phyloP scores from a whole-genome alignment of 2,329 filamentous ascomycete genomes.

The Chaetomium sp. region DNA sequence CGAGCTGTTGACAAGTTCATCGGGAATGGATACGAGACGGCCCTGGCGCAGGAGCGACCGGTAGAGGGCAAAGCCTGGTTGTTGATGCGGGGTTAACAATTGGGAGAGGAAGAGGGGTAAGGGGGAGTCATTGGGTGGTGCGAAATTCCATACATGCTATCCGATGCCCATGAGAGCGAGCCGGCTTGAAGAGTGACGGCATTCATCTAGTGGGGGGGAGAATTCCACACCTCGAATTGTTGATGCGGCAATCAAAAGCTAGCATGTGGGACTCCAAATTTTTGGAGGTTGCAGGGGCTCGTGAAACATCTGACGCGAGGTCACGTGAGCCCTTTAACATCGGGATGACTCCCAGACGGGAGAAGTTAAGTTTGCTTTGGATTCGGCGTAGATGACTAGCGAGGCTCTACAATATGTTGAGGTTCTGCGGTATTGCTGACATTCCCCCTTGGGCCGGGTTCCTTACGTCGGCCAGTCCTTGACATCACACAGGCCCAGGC shows the following conservation, averaged over 20 bases:
- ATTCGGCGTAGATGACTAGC: no score
- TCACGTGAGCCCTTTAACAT: conserved; percentile 20
- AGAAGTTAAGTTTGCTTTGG: no score
- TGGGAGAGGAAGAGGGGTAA: background rate
- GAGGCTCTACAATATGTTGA: no score
- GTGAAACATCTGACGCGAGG: conserved; percentile 10
- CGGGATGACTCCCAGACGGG: background rate
- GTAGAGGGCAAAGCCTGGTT: conserved; percentile 62
- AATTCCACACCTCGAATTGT: background rate
- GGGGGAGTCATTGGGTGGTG: background rate
- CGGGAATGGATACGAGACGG: conserved; percentile 45
- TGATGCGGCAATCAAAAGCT: conserved; percentile 1
- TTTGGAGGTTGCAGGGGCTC: conserved; percentile 3
- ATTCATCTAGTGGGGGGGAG: conserved; percentile 27
- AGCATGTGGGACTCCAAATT: background rate
- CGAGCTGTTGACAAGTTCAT: conserved; percentile 34
- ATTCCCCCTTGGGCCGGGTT: no score
- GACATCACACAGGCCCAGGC: no score
- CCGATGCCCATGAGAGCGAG: conserved; percentile 47
- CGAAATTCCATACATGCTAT: conserved; percentile 37
- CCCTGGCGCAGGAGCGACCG: conserved; percentile 60
- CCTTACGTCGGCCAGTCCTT: no score
- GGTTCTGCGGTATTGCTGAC: no score
- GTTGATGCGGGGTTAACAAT: background rate
- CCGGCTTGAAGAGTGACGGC: conserved; percentile 39